Percentiles rank a stretch among this genome's conserved stretches.
Evolutionary conservation across 2,329 filamentous ascomycete genomes (phyloP).

Genomic region (Claviceps fusiformis): DNA sequence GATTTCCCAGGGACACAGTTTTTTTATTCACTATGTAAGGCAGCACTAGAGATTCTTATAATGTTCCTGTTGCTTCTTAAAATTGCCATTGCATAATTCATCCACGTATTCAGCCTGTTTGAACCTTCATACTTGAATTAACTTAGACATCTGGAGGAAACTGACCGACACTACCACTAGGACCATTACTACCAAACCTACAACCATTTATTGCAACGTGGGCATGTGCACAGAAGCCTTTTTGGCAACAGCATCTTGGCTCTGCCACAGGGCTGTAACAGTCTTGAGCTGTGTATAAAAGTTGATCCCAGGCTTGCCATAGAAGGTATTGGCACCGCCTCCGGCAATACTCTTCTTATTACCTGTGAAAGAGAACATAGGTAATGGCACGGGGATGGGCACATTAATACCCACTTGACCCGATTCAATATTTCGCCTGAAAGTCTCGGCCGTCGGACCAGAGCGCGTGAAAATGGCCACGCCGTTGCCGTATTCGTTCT

Average conservation of each 20-base stretch:
- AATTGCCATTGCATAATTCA: background rate
- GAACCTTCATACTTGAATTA: background rate
- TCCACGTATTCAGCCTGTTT: background rate
- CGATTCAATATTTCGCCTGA: slow-evolving; percentile 70
- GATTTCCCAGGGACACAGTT: too few relatives aligned
- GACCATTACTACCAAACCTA: background rate
- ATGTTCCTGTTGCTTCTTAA: too few relatives aligned
- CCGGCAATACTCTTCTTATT: slow-evolving; percentile 88
- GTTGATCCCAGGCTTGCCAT: slow-evolving; percentile 79
- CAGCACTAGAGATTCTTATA: too few relatives aligned
- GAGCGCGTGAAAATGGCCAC: slow-evolving; percentile 73
- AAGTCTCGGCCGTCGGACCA: slow-evolving; percentile 62
- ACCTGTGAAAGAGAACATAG: slow-evolving; percentile 60
- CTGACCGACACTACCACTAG: too few relatives aligned
- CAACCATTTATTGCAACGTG: slow-evolving; percentile 23
- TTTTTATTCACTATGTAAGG: too few relatives aligned
- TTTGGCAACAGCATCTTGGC: slow-evolving; percentile 68
- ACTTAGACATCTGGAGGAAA: background rate
- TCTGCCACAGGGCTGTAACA: slow-evolving; percentile 82
- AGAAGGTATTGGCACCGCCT: slow-evolving; percentile 86
- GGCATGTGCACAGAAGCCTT: slow-evolving; percentile 89
- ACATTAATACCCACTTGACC: slow-evolving; percentile 82
- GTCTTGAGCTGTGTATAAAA: slow-evolving; percentile 99
- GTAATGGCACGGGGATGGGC: slow-evolving; percentile 58
- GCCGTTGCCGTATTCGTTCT: slow-evolving; percentile 78